phyloP scores from a whole-genome alignment of 129 eudicot species.

The carrot (Daucus carota) region DH1_v3.0 NC_030386.2:566001-566500 shows the following conservation, averaged over 20 bases:
- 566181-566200: conserved; percentile 21
- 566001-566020: background rate
- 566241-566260: conserved; percentile 9
- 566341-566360: conserved; percentile 21
- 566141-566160: conserved; percentile 60
- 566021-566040: background rate
- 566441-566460: conserved; percentile 29
- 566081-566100: conserved; percentile 32
- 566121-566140: conserved; percentile 32
- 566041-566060: conserved; percentile 26
- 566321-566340: conserved; percentile 11
- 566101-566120: conserved; percentile 32
- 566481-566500: conserved; percentile 39
- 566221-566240: no score
- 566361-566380: conserved; percentile 37
- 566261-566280: no score
- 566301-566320: conserved; percentile 31
- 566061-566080: conserved; percentile 13
- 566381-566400: conserved; percentile 35
- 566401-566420: conserved; percentile 24
- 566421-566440: conserved; percentile 30
- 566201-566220: conserved; percentile 21
- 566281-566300: conserved; percentile 37
- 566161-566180: conserved; percentile 37
- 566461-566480: conserved; percentile 21